Conservation (phyloP, 2,329 filamentous ascomycete species). For the Zasmidium cellare region DNA sequence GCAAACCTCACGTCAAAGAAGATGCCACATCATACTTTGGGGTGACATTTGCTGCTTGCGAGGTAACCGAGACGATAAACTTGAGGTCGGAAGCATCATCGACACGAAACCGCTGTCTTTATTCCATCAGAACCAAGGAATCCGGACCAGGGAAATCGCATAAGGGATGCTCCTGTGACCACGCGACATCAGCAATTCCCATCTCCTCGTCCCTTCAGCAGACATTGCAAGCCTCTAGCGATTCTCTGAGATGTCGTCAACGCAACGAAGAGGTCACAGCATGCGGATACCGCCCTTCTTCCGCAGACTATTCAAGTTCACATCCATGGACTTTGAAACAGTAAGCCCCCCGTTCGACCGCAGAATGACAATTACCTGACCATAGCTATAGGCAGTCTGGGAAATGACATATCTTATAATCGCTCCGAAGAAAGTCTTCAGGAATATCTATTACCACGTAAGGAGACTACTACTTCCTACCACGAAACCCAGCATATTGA, state of each 20-base stretch:
- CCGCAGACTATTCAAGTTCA: constrained; percentile 69
- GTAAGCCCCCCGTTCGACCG: constrained; percentile 18
- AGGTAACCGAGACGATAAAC: too few relatives aligned
- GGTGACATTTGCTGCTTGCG: not conserved
- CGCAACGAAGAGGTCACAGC: constrained; percentile 45
- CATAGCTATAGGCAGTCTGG: constrained; percentile 56
- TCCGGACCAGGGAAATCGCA: not conserved
- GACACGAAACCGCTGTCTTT: too few relatives aligned
- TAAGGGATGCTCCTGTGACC: constrained; percentile 2
- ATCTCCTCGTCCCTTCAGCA: not conserved
- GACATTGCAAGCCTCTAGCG: not conserved
- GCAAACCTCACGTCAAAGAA: not conserved
- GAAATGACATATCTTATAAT: constrained; percentile 69
- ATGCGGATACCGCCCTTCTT: constrained; percentile 67
- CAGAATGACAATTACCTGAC: too few relatives aligned
- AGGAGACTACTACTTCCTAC: too few relatives aligned
- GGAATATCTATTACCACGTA: constrained; percentile 70
- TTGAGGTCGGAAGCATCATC: too few relatives aligned
- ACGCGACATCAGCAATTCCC: not conserved
- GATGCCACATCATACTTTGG: not conserved
- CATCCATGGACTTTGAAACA: constrained; percentile 74
- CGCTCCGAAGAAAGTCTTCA: constrained; percentile 69
- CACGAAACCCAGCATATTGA: not conserved
- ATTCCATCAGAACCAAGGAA: too few relatives aligned
- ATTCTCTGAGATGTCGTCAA: constrained; percentile 23